Percentiles rank a stretch among this genome's conserved stretches.
Conservation (phyloP, 2,329 filamentous ascomycete genomes). For the Myotisia sp. region DNA sequence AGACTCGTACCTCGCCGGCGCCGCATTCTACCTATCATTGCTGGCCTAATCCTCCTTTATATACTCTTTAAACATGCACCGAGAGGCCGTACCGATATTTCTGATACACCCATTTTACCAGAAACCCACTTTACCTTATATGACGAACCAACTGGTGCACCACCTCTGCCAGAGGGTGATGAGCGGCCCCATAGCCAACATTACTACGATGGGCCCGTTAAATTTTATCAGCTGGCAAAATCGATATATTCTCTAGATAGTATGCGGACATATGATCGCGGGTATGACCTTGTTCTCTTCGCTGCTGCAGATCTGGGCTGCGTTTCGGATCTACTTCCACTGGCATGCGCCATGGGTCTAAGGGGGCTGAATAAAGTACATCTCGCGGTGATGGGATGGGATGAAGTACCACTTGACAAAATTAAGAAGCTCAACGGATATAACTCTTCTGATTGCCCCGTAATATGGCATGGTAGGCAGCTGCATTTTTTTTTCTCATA, state of each 20-base stretch:
- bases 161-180: constrained; percentile 11
- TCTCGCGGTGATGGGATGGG: constrained; percentile 62
- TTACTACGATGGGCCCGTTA: constrained; percentile 55
- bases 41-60: constrained; percentile 42
- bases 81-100: constrained; percentile 6
- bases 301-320: constrained; percentile 61
- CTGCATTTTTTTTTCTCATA: constrained; percentile 22
- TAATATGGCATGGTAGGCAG: constrained; percentile 43
- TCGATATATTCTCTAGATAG: constrained; percentile 47
- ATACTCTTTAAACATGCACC: constrained; percentile 39
- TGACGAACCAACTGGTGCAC: constrained; percentile 8
- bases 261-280: constrained; percentile 37
- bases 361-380: constrained; percentile 62
- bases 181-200: constrained; percentile 20
- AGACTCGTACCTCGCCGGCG: constrained; percentile 27
- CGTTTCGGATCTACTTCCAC: constrained; percentile 55
- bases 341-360: constrained; percentile 74
- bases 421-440: constrained; percentile 68
- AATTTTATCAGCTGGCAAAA: constrained; percentile 49
- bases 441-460: constrained; percentile 48
- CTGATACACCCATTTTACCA: background rate
- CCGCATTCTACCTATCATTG: constrained; percentile 36
- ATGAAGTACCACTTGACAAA: constrained; percentile 52
- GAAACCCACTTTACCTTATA: background rate
- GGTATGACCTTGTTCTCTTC: constrained; percentile 64